Percentiles rank a stretch among this genome's conserved stretches.
phyloP scores from a whole-genome alignment of 768 basidiomycete species.

The Lactarius psammicola region DNA sequence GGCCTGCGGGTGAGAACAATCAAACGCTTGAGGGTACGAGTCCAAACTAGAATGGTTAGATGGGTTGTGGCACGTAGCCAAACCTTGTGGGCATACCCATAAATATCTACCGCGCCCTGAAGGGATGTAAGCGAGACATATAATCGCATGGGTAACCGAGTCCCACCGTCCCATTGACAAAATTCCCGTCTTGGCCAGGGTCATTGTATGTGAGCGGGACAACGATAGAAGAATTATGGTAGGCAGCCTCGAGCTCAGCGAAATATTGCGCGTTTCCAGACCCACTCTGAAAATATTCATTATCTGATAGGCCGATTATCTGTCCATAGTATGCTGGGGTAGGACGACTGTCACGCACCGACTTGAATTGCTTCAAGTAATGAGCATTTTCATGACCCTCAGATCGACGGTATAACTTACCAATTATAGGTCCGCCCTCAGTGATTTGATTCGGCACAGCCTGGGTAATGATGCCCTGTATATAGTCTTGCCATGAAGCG shows the following conservation, averaged over 20 bases:
- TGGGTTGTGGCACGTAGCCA: not conserved
- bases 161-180: conserved; percentile 66
- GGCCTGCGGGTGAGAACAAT: conserved; percentile 66
- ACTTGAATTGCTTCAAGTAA: conserved; percentile 50
- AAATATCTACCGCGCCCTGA: conserved; percentile 72
- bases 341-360: conserved; percentile 38
- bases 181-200: conserved; percentile 54
- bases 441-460: conserved; percentile 67
- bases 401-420: conserved; percentile 37
- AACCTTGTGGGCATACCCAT: conserved; percentile 47
- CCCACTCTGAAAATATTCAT: conserved; percentile 63
- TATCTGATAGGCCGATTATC: conserved; percentile 47
- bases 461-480: conserved; percentile 59
- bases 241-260: conserved; percentile 54
- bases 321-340: not conserved
- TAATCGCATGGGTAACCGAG: not conserved
- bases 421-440: conserved; percentile 72
- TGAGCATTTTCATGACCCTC: not conserved
- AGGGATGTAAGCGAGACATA: not conserved
- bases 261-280: conserved; percentile 55
- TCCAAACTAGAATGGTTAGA: conserved; percentile 38
- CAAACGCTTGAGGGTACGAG: conserved; percentile 75
- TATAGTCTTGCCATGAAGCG: conserved; percentile 70
- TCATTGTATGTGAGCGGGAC: conserved; percentile 79
- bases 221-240: conserved; percentile 54